phyloP scores from a whole-genome alignment of 306 rosid species.

The Coriaria nepalensis region DNA sequence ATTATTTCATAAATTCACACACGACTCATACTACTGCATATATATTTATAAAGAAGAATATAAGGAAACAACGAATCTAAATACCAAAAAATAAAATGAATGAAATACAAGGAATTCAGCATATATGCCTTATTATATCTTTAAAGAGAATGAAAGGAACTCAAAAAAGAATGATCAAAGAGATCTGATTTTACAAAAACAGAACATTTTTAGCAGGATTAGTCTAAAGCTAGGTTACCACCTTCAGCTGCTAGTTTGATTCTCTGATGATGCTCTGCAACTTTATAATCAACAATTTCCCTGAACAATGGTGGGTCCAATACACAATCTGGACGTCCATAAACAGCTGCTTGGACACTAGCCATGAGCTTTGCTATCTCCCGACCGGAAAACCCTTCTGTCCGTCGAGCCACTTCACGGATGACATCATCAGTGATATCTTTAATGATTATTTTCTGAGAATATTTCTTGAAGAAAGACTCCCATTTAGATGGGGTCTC shows the following conservation, averaged over 20 bases:
- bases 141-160: no score
- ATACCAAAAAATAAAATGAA: no score
- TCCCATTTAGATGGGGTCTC: conserved; percentile 30
- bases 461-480: conserved; percentile 29
- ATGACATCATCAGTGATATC: conserved; percentile 63
- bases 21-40: no score
- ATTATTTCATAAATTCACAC: no score
- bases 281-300: conserved; percentile 87
- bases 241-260: conserved; percentile 74
- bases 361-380: conserved; percentile 96
- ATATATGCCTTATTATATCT: no score
- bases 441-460: conserved; percentile 42
- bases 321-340: conserved; percentile 71
- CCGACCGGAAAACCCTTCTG: conserved; percentile 95
- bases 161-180: no score
- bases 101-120: no score
- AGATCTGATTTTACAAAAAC: no score
- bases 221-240: conserved; percentile 27
- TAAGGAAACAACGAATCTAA: no score
- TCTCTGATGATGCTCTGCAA: conserved; percentile 81
- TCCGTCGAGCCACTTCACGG: conserved; percentile 61
- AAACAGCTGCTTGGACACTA: conserved; percentile 95
- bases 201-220: no score
- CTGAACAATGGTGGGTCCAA: conserved; percentile 62
- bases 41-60: no score